Percentiles rank a stretch among this genome's conserved stretches.
These are phyloP conservation scores for Rhizopogon salebrosus DNA, from an alignment of 768 basidiomycete genomes.

Conservation along the genomic window DNA sequence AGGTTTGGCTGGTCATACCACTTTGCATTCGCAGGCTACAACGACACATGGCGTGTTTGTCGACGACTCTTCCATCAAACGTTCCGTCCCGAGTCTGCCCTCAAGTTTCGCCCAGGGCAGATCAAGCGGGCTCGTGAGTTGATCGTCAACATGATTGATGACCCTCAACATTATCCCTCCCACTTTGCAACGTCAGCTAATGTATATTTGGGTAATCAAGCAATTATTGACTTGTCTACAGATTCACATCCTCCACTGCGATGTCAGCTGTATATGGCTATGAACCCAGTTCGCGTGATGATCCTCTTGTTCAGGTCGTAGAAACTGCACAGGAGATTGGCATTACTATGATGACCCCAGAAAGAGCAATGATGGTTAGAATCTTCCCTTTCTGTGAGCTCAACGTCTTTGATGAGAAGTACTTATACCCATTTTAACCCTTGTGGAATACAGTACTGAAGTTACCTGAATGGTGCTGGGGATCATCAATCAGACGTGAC, in stretches of 20 bases:
- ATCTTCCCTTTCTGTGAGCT: background rate
- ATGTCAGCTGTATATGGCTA: background rate
- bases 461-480: no score
- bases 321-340: background rate
- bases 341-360: background rate
- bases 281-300: background rate
- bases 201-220: background rate
- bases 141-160: constrained; percentile 1
- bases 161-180: background rate
- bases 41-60: constrained; percentile 25
- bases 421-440: no score
- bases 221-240: background rate
- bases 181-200: constrained; percentile 3
- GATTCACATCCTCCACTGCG: background rate
- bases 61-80: constrained; percentile 3
- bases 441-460: no score
- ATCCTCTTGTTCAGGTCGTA: background rate
- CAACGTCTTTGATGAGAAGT: no score
- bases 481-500: no score
- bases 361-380: background rate
- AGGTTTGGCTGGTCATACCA: constrained; percentile 1
- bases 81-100: background rate
- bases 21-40: background rate
- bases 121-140: background rate
- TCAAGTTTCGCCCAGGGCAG: constrained; percentile 1